Percentiles rank a stretch among this genome's conserved stretches.
phyloP scores from a whole-genome alignment of 441 rosid species.

The Isatis lusitanica region DNA sequence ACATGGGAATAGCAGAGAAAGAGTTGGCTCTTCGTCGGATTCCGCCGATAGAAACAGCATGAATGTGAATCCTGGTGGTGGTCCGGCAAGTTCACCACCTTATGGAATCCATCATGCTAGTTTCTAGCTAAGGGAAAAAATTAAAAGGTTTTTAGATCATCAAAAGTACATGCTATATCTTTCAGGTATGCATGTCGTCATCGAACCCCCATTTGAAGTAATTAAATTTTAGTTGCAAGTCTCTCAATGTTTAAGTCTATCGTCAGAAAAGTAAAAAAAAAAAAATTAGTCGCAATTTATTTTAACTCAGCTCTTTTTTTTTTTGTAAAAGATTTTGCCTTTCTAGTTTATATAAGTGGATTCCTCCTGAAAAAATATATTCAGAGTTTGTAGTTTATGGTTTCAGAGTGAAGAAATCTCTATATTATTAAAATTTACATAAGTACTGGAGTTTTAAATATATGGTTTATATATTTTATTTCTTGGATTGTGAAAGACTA shows the following conservation, averaged over 20 bases:
- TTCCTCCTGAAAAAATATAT: slow-evolving; percentile 1
- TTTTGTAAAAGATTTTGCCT: slow-evolving; percentile 30
- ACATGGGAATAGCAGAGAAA: slow-evolving; percentile 41
- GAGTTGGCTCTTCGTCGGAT: slow-evolving; percentile 53
- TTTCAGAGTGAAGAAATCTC: background rate
- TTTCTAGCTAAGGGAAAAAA: slow-evolving; percentile 41
- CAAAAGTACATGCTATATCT: slow-evolving; percentile 27
- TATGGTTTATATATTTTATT: background rate
- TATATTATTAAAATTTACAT: background rate
- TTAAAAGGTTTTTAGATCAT: slow-evolving; percentile 15
- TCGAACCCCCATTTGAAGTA: slow-evolving; percentile 28
- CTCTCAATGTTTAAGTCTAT: background rate
- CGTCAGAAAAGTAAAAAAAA: background rate
- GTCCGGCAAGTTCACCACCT: slow-evolving; percentile 54
- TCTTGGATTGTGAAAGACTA: background rate
- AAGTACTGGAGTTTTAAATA: background rate
- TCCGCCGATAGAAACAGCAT: slow-evolving; percentile 43
- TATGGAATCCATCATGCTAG: slow-evolving; percentile 56
- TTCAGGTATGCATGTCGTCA: slow-evolving; percentile 36
- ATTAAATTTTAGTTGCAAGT: slow-evolving; percentile 31
- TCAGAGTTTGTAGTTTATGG: slow-evolving; percentile 24
- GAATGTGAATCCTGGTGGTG: slow-evolving; percentile 42
- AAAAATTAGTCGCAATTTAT: slow-evolving; percentile 27
- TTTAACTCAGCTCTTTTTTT: slow-evolving; percentile 14
- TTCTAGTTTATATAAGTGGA: slow-evolving; percentile 32